phyloP scores from a whole-genome alignment of 2,329 filamentous ascomycete genomes.

The Aureobasidium sp. region DNA sequence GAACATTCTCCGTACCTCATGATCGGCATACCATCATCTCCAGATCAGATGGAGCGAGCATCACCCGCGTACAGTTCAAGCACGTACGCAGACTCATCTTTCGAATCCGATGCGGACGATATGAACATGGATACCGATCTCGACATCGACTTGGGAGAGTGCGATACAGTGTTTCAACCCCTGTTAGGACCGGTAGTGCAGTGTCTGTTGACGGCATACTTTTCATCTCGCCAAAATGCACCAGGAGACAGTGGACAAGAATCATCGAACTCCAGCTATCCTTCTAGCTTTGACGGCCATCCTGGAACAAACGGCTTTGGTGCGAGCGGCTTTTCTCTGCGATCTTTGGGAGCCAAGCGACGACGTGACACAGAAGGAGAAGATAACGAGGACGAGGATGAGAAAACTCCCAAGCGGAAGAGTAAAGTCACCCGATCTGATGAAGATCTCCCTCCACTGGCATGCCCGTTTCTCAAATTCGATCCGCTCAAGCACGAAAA shows the following conservation, averaged over 20 bases:
- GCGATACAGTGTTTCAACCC: not conserved
- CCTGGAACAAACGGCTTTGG: not conserved
- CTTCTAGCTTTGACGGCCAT: not conserved
- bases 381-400: not conserved
- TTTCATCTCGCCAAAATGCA: not conserved
- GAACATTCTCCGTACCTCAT: not conserved
- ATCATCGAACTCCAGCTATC: not conserved
- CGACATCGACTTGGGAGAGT: not conserved
- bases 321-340: too few species aligned
- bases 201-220: not conserved
- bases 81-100: not conserved
- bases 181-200: not conserved
- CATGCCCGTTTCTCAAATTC: slow-evolving; percentile 2
- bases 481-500: slow-evolving; percentile 5
- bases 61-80: not conserved
- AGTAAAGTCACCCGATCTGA: not conserved
- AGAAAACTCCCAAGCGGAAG: not conserved
- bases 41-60: not conserved
- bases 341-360: not conserved
- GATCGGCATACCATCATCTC: not conserved
- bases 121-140: not conserved
- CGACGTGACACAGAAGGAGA: not conserved
- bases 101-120: not conserved
- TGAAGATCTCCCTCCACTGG: not conserved
- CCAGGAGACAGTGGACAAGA: not conserved